Percentiles rank a stretch among this genome's conserved stretches.
Evolutionary conservation across 495 filamentous ascomycete species (phyloP).

Genomic region (Pyrenopolyporus hunteri): DNA sequence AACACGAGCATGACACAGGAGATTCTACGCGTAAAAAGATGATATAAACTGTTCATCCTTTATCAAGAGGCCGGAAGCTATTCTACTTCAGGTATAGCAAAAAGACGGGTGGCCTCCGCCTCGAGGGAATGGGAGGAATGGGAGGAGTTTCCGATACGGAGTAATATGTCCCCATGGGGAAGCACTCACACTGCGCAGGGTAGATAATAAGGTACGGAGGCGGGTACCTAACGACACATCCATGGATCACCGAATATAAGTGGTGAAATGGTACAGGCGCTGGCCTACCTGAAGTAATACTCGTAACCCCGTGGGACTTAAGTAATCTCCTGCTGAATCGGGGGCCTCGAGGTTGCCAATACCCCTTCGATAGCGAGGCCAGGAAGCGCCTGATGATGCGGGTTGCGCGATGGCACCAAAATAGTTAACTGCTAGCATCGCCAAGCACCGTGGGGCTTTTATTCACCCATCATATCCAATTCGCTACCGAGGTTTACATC

Average conservation of each 20-base stretch:
- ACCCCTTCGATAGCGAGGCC: slow-evolving; percentile 30
- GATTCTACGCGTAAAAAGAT: slow-evolving; percentile 9
- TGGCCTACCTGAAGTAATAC: no score
- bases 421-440: slow-evolving; percentile 32
- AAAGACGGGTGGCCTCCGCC: slow-evolving; percentile 2
- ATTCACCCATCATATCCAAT: slow-evolving; percentile 34
- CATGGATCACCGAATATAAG: not conserved
- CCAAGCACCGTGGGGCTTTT: slow-evolving; percentile 31
- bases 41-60: slow-evolving; percentile 12
- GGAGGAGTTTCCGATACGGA: slow-evolving; percentile 23
- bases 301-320: no score
- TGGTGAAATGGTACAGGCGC: no score
- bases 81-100: slow-evolving; percentile 16
- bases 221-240: slow-evolving; percentile 1
- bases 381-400: slow-evolving; percentile 21
- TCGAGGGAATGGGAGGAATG: not conserved
- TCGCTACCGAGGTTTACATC: slow-evolving; percentile 32
- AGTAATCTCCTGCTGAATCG: slow-evolving; percentile 26
- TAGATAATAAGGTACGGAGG: slow-evolving; percentile 7
- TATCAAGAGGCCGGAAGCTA: slow-evolving; percentile 6
- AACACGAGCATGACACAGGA: slow-evolving; percentile 3
- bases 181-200: slow-evolving; percentile 7
- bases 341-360: slow-evolving; percentile 20
- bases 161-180: slow-evolving; percentile 28
- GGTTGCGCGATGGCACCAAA: slow-evolving; percentile 21